phyloP scores from a whole-genome alignment of 352 stramenopile genomes.

The Phytophthora crassamura region DNA sequence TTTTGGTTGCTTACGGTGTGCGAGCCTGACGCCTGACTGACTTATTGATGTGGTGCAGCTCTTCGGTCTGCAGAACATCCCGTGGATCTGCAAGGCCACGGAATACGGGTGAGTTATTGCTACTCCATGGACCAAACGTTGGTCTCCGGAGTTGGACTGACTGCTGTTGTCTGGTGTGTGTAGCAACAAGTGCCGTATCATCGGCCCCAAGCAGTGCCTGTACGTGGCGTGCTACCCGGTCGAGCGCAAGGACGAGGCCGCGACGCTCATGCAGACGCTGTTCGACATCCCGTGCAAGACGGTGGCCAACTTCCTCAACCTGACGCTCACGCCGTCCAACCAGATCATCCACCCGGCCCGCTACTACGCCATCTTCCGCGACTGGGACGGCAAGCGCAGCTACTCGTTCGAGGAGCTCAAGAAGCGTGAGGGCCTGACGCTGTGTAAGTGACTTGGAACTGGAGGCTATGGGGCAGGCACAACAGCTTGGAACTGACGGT shows the following conservation, averaged over 20 bases:
- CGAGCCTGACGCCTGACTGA: background rate
- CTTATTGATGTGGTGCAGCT: conserved; percentile 52
- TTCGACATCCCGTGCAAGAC: conserved; percentile 93
- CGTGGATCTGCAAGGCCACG: conserved; percentile 93
- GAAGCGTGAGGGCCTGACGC: conserved; percentile 85
- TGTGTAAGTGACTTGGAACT: conserved; percentile 66
- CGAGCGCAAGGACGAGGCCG: conserved; percentile 80
- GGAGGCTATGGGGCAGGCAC: background rate
- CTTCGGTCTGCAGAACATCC: conserved; percentile 94
- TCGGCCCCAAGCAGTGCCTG: conserved; percentile 91
- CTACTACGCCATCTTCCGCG: conserved; percentile 94
- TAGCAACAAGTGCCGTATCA: conserved; percentile 90
- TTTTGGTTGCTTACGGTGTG: background rate
- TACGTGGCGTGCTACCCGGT: conserved; percentile 93
- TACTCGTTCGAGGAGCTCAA: conserved; percentile 88
- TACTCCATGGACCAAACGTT: background rate
- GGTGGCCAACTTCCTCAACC: conserved; percentile 93
- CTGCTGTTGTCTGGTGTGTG: conserved; percentile 9
- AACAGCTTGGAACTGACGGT: conserved; percentile 12
- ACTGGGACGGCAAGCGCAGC: conserved; percentile 91
- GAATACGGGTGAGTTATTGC: conserved; percentile 71
- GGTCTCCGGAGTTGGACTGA: conserved; percentile 6
- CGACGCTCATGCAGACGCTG: conserved; percentile 84
- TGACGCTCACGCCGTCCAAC: conserved; percentile 94
- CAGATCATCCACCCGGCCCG: conserved; percentile 94